A percentile compares a stretch with the other conserved stretches of the same genome.
phyloP scores from a whole-genome alignment of 139 green algal species.

The Chlamydomonas sp. region DNA sequence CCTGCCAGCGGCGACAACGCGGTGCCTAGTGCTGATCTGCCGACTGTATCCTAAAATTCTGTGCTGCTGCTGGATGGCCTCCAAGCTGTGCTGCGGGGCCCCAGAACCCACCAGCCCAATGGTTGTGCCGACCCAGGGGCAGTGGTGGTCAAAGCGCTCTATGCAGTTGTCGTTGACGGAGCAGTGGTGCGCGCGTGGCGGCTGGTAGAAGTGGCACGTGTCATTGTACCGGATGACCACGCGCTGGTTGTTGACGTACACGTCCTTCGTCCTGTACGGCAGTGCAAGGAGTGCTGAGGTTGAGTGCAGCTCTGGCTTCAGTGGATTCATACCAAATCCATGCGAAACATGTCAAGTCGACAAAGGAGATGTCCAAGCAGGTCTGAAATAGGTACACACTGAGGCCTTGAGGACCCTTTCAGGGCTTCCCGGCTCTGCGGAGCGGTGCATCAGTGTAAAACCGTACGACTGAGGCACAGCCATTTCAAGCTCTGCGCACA shows the following conservation, averaged over 20 bases:
- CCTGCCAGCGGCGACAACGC: too few species aligned
- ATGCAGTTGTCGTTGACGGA: constrained; percentile 98
- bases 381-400: constrained; percentile 4
- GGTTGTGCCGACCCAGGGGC: constrained; percentile 96
- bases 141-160: constrained; percentile 98
- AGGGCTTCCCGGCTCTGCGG: too few species aligned
- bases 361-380: neutral
- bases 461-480: too few species aligned
- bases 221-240: constrained; percentile 85
- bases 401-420: too few species aligned
- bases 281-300: neutral
- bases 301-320: too few species aligned
- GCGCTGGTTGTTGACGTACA: constrained; percentile 71
- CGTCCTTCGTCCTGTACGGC: constrained; percentile 42
- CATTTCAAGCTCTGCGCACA: too few species aligned
- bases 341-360: neutral
- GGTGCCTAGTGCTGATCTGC: neutral
- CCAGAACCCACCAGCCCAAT: constrained; percentile 75
- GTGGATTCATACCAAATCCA: too few species aligned
- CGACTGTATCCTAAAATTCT: neutral
- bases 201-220: constrained; percentile 92
- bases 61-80: neutral
- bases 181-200: constrained; percentile 94
- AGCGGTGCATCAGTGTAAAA: too few species aligned
- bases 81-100: neutral